Conservation (phyloP, 1,139 yeast species). For the Zhuliangozyma blackwelliae region DNA sequence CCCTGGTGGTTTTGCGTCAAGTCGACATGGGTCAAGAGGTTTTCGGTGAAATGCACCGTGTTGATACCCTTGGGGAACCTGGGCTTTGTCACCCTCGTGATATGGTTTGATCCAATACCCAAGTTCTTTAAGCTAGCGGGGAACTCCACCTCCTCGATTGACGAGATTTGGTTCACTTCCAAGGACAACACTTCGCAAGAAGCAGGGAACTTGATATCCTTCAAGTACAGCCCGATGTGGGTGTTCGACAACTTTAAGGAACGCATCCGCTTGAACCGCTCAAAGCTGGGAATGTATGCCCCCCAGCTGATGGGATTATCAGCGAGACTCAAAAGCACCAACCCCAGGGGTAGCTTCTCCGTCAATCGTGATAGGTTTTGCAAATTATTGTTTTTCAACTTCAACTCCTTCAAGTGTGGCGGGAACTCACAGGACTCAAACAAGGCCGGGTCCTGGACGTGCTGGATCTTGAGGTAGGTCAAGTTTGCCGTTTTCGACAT, state of each 20-base stretch:
- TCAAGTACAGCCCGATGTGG: slow-evolving; percentile 13
- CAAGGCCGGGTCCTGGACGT: not conserved
- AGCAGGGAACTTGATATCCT: slow-evolving; percentile 15
- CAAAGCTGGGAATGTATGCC: slow-evolving; percentile 5
- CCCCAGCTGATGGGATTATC: slow-evolving; percentile 24
- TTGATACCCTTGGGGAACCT: slow-evolving; percentile 14
- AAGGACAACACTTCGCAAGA: slow-evolving; percentile 15
- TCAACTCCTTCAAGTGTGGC: slow-evolving; percentile 10
- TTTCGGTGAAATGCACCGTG: slow-evolving; percentile 22
- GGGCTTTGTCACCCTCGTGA: slow-evolving; percentile 11
- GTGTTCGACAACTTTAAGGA: slow-evolving; percentile 18
- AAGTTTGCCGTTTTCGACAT: slow-evolving; percentile 2
- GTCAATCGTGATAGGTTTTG: slow-evolving; percentile 6
- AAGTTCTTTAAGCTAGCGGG: slow-evolving; percentile 16
- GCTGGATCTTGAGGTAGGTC: slow-evolving; percentile 1
- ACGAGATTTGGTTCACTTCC: slow-evolving; percentile 19
- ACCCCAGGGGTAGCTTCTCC: slow-evolving; percentile 5
- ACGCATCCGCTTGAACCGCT: slow-evolving; percentile 11
- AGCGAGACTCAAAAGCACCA: slow-evolving; percentile 15
- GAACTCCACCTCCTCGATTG: slow-evolving; percentile 17
- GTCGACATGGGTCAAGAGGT: slow-evolving; percentile 15
- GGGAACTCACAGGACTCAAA: slow-evolving; percentile 8
- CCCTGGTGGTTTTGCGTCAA: slow-evolving; percentile 14
- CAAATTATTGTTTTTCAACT: slow-evolving; percentile 14
- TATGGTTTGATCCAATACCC: slow-evolving; percentile 20